Percentiles rank a stretch among this genome's conserved stretches.
Conservation (phyloP, 164 flowering plant species). For the Litsea cubeba region DNA sequence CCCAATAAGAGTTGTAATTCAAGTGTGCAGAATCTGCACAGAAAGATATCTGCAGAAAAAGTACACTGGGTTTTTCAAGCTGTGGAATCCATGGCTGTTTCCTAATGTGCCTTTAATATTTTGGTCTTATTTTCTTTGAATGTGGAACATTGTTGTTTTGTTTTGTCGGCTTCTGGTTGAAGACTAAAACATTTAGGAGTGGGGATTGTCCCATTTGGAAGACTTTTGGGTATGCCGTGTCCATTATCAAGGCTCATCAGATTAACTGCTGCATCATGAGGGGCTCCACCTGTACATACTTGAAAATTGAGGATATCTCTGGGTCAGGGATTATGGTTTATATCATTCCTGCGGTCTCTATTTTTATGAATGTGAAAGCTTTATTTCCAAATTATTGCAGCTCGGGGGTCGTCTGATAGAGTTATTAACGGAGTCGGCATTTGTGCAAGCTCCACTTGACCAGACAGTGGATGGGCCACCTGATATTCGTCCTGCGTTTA, state of each 20-base stretch:
- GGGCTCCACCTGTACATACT: background rate
- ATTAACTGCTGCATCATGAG: background rate
- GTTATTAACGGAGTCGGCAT: conserved; percentile 73
- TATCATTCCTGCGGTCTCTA: background rate
- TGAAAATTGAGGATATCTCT: background rate
- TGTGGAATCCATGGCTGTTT: no score
- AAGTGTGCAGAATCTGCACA: no score
- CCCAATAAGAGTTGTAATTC: no score
- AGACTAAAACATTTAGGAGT: background rate
- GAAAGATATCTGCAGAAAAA: no score
- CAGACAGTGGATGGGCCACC: conserved; percentile 69
- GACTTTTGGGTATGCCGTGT: background rate
- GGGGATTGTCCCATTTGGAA: background rate
- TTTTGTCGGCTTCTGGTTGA: background rate
- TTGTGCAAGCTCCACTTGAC: conserved; percentile 60
- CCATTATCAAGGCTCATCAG: background rate
- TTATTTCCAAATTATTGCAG: conserved; percentile 40
- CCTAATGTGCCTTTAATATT: no score
- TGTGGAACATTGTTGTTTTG: no score
- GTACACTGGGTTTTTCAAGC: no score
- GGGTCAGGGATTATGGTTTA: background rate
- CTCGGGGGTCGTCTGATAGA: conserved; percentile 82
- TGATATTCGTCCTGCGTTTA: conserved; percentile 90
- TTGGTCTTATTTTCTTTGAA: no score
- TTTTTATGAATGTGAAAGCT: conserved; percentile 8